Evolutionary conservation across 805 yeast species (phyloP).

Genomic region (Monosporozyma yasuniensis): DNA sequence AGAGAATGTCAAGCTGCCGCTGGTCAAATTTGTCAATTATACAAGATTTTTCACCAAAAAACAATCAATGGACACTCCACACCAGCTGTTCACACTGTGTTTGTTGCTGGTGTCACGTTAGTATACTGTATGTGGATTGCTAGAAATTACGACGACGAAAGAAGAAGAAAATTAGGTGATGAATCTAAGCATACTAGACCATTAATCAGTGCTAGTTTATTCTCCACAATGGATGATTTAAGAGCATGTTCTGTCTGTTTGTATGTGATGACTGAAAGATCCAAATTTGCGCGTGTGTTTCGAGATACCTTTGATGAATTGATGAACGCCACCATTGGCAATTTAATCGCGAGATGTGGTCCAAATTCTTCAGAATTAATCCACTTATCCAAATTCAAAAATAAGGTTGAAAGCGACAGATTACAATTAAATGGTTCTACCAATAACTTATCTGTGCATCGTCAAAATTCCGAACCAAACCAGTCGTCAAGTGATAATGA

Average conservation of each 20-base stretch:
- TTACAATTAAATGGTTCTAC: not conserved
- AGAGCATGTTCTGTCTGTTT: conserved; percentile 59
- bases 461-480: conserved; percentile 7
- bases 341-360: conserved; percentile 53
- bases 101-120: conserved; percentile 60
- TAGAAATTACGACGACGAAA: conserved; percentile 50
- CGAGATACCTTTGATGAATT: conserved; percentile 62
- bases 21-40: conserved; percentile 57
- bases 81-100: conserved; percentile 56
- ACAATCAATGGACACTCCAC: conserved; percentile 57
- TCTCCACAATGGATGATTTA: conserved; percentile 52
- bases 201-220: conserved; percentile 42
- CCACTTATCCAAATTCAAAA: not conserved
- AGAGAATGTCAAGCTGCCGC: conserved; percentile 65
- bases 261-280: conserved; percentile 61
- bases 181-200: conserved; percentile 54
- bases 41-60: conserved; percentile 54
- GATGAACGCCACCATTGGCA: conserved; percentile 55
- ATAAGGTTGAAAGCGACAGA: not conserved
- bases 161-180: conserved; percentile 47
- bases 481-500: not conserved
- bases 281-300: conserved; percentile 51
- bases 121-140: conserved; percentile 60
- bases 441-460: not conserved
- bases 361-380: conserved; percentile 51